These are phyloP conservation scores for Aspergillus sojae DNA, from an alignment of 2,329 filamentous ascomycete genomes.

Conservation along the genomic window DNA sequence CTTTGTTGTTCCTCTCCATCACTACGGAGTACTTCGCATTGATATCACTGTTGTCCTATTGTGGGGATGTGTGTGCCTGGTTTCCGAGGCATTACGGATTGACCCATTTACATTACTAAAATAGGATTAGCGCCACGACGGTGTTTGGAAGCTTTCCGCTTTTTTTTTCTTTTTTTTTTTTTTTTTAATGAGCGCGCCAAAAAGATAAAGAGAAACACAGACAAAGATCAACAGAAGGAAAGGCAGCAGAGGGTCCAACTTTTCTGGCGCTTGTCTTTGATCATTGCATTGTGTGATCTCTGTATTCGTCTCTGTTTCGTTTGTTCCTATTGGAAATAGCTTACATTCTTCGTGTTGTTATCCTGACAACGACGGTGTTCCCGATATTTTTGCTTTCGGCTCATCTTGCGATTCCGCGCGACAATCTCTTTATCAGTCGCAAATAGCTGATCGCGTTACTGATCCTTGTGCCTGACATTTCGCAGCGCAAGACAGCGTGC, in stretches of 20 bases:
- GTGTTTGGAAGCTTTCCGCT: slow-evolving; percentile 8
- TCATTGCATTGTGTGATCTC: slow-evolving; percentile 7
- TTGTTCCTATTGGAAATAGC: neutral
- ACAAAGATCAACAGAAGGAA: slow-evolving; percentile 3
- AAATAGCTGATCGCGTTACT: slow-evolving; percentile 7
- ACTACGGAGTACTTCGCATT: neutral
- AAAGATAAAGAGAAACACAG: slow-evolving; percentile 9
- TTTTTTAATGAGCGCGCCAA: slow-evolving; percentile 16
- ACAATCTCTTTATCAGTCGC: slow-evolving; percentile 5
- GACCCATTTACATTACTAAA: slow-evolving; percentile 9
- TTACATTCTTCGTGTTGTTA: slow-evolving; percentile 12
- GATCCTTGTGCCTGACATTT: slow-evolving; percentile 5
- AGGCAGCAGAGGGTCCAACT: neutral
- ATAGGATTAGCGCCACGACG: slow-evolving; percentile 13
- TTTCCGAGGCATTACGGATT: slow-evolving; percentile 15
- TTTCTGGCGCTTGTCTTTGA: neutral
- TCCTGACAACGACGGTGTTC: slow-evolving; percentile 16
- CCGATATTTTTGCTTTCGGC: neutral
- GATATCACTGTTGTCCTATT: neutral
- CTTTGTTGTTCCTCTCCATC: neutral
- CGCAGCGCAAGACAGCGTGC: neutral
- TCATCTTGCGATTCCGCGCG: slow-evolving; percentile 3
- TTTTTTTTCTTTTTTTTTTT: slow-evolving; percentile 16
- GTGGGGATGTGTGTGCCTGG: slow-evolving; percentile 17
- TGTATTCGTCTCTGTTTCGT: slow-evolving; percentile 9